Evolutionary conservation across 768 basidiomycete genomes (phyloP), one percentile per base, ranked within the genome.

Genomic region (Hericium coralloides): DNA sequence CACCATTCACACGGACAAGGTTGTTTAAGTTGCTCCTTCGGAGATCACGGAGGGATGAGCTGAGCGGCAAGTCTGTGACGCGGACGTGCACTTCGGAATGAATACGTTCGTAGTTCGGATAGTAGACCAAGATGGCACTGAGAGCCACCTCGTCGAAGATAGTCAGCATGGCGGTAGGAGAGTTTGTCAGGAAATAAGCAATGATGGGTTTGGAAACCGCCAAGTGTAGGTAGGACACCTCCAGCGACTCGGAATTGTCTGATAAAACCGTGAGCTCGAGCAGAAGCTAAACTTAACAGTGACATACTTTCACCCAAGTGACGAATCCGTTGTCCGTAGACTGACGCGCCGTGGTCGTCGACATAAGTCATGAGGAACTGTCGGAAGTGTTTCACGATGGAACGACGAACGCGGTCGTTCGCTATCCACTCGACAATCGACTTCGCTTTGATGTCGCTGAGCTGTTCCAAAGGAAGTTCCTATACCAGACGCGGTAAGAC

Each of bases 391-490:
- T 87, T 83, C 63, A 89, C 81, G 60, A 99, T 93, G 0, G 95
- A 87, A 55, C 90, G 80, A 63, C 89, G 83, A 62, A 98, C 95
- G 43, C 90, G 84, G 57, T 95, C 92, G 57, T 87, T 87, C 17
- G 92, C 87, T 64, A 98, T 95, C 97, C 97, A 99, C 70, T 98
- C 97, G 22, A 89, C 88, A 56, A 99, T 93, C 12, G 92, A 94
- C 67, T 95, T 92, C 39, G 95, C 92, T 68, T 98, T 98, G 76
- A 99, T 94, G 67, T 99, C 97, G 59, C 92, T 91, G 10, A 99
- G 77, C 74, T 99, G 92, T 68, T 98, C 95, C 45, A 97, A 70
- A 0, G 97, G 94, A 55, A 99, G 79, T 71, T 98, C 94, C 92
- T 97, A 66, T 14, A 14, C 8, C 43, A 45, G 2, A 70, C 31